These are phyloP conservation scores for Strigomonas culicis DNA, from an alignment of 208 protist genomes.

Conservation along the genomic window DNA sequence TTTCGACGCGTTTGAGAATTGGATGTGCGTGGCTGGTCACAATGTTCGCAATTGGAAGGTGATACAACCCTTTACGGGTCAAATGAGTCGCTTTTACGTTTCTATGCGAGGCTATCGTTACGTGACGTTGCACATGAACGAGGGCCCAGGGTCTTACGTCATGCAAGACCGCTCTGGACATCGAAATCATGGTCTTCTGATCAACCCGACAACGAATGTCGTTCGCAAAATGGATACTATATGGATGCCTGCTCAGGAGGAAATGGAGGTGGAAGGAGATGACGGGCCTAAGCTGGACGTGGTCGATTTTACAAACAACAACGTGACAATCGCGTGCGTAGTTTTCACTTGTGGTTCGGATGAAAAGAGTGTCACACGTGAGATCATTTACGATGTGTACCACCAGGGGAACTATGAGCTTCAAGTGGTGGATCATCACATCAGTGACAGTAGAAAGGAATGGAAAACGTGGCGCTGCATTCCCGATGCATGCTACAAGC, in stretches of 20 bases:
- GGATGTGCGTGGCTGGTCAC: constrained; percentile 81
- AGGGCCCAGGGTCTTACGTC: constrained; percentile 78
- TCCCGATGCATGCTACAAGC: constrained; percentile 56
- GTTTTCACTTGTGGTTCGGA: constrained; percentile 79
- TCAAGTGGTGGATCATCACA: constrained; percentile 42
- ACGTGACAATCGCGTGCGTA: constrained; percentile 71
- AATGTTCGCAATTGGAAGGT: constrained; percentile 86
- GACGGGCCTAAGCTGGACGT: constrained; percentile 30
- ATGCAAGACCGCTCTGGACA: constrained; percentile 66
- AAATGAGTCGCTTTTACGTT: constrained; percentile 73
- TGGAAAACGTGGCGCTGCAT: constrained; percentile 75
- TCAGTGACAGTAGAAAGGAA: constrained; percentile 39
- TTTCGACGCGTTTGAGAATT: constrained; percentile 74
- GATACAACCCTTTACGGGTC: constrained; percentile 52
- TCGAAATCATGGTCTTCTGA: constrained; percentile 75
- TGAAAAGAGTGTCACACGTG: constrained; percentile 38
- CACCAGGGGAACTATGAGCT: constrained; percentile 22
- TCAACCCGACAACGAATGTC: constrained; percentile 47
- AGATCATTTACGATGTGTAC: constrained; percentile 73
- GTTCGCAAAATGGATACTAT: constrained; percentile 72
- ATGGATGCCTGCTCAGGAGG: constrained; percentile 58
- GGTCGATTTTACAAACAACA: constrained; percentile 77
- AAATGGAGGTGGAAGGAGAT: constrained; percentile 26
- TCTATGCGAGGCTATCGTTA: constrained; percentile 62
- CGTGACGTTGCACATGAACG: constrained; percentile 74